Evolutionary conservation across 2,329 filamentous ascomycete genomes (phyloP).

Genomic region (Hortaea werneckii): DNA sequence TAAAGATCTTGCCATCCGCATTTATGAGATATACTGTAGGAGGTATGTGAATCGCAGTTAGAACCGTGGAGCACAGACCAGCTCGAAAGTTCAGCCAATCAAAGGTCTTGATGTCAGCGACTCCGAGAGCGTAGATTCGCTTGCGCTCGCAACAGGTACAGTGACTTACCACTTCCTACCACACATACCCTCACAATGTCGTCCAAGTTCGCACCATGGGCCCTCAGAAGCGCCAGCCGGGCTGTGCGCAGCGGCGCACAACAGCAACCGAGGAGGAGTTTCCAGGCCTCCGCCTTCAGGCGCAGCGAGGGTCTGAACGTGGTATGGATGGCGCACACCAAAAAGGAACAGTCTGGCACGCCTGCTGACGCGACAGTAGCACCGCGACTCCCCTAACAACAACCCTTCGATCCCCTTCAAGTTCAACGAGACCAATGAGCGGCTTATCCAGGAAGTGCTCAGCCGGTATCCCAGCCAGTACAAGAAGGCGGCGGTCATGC

Average conservation of each 20-base stretch:
- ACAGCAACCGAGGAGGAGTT: conserved; percentile 56
- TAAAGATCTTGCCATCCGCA: no score
- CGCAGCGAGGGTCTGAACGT: conserved; percentile 61
- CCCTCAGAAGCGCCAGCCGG: conserved; percentile 60
- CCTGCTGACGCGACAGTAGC: conserved; percentile 42
- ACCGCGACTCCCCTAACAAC: conserved; percentile 85
- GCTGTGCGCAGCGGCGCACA: conserved; percentile 52
- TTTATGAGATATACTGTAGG: no score
- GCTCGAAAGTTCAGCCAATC: not conserved
- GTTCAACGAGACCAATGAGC: conserved; percentile 83
- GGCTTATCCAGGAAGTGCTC: conserved; percentile 88
- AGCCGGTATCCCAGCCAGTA: conserved; percentile 98
- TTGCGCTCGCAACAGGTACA: no score
- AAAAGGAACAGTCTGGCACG: not conserved
- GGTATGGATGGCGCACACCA: conserved; percentile 29
- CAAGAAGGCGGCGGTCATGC: conserved; percentile 99
- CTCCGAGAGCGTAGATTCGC: not conserved
- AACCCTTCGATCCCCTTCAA: conserved; percentile 91
- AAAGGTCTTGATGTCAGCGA: not conserved
- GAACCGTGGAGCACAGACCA: not conserved
- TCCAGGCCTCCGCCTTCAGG: conserved; percentile 57
- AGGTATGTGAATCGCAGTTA: no score
- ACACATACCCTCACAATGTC: conserved; percentile 54
- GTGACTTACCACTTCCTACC: not conserved
- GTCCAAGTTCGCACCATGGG: conserved; percentile 66